phyloP scores from a whole-genome alignment of 164 flowering plant species.

The Vitis rotundifolia region DNA sequence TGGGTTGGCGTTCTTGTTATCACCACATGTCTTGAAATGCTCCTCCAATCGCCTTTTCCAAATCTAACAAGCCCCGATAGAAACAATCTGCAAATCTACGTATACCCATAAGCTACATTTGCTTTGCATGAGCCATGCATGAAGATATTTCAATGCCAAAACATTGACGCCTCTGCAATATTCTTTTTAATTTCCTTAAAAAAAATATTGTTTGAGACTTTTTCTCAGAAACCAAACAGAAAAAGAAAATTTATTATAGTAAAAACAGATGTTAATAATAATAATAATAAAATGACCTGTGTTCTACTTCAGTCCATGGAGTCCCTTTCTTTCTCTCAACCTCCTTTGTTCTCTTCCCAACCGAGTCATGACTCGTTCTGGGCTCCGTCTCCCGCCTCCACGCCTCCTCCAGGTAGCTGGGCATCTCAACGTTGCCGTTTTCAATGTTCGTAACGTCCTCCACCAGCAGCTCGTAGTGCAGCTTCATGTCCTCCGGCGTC shows the following conservation, averaged over 20 bases:
- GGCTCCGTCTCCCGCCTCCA: conserved; percentile 14
- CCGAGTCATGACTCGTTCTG: conserved; percentile 38
- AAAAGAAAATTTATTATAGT: not conserved
- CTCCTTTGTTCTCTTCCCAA: conserved; percentile 26
- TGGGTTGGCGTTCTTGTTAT: conserved; percentile 70
- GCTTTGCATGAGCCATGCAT: not conserved
- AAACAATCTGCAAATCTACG: conserved; percentile 42
- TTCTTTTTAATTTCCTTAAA: too few relatives aligned
- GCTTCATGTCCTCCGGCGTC: conserved; percentile 41
- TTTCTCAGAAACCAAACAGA: not conserved
- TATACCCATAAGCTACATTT: too few relatives aligned
- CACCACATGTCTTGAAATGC: conserved; percentile 75
- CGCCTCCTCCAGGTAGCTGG: conserved; percentile 46
- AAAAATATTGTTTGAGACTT: too few relatives aligned
- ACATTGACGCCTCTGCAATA: too few relatives aligned
- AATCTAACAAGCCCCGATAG: conserved; percentile 51
- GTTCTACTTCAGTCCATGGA: conserved; percentile 84
- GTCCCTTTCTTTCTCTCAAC: conserved; percentile 68
- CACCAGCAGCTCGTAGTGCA: conserved; percentile 54
- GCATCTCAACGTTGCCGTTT: conserved; percentile 53
- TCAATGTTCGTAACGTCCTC: conserved; percentile 63
- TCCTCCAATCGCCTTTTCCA: conserved; percentile 83
- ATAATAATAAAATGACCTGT: conserved; percentile 37
- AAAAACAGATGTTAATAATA: too few relatives aligned
- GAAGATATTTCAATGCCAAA: not conserved